Evolutionary conservation across 2,329 filamentous ascomycete species (phyloP).

Genomic region (Penicillium sclerotiorum): DNA sequence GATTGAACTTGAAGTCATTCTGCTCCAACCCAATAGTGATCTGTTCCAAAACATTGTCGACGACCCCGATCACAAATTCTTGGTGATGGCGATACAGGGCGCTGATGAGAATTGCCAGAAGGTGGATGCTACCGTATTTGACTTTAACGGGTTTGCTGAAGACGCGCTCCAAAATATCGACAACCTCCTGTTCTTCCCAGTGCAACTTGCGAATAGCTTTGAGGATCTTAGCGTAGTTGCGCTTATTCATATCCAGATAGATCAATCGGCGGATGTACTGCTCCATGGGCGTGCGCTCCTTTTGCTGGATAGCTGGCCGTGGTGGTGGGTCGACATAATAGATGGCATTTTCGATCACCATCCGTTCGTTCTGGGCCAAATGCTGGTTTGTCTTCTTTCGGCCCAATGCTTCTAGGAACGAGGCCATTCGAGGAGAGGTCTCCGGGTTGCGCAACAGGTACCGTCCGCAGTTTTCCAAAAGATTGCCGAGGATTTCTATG

Average conservation of each 20-base stretch:
- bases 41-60: conserved; percentile 88
- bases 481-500: conserved; percentile 95
- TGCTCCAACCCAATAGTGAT: conserved; percentile 86
- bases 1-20: conserved; percentile 97
- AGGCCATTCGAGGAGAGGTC: conserved; percentile 88
- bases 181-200: conserved; percentile 93
- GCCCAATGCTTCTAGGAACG: conserved; percentile 91
- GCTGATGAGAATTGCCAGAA: conserved; percentile 85
- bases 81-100: conserved; percentile 91
- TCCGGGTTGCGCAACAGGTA: conserved; percentile 92
- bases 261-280: conserved; percentile 90
- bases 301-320: conserved; percentile 91
- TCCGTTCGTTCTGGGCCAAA: conserved; percentile 91
- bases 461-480: conserved; percentile 93
- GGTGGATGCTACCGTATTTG: conserved; percentile 94
- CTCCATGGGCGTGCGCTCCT: conserved; percentile 91
- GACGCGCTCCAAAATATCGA: conserved; percentile 78
- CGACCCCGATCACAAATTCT: conserved; percentile 84
- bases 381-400: conserved; percentile 96
- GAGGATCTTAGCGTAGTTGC: conserved; percentile 88
- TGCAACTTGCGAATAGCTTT: conserved; percentile 95
- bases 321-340: conserved; percentile 98
- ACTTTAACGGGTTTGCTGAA: conserved; percentile 97
- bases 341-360: conserved; percentile 97
- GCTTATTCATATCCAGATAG: conserved; percentile 91